Conservation (phyloP, 2,329 filamentous ascomycete species). For the Diaporthe amygdali region DNA sequence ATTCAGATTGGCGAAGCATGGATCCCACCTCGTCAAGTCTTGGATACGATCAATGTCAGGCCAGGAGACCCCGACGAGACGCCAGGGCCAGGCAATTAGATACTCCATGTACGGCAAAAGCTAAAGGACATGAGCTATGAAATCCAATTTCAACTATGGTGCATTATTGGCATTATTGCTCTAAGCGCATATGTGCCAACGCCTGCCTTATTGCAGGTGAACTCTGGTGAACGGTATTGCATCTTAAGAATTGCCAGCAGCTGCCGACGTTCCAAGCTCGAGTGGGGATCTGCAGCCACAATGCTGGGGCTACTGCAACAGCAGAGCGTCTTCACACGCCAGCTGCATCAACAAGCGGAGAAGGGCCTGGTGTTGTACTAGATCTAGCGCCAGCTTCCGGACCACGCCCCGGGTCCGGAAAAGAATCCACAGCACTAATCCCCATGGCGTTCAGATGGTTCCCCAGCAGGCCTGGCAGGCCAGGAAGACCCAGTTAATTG, state of each 20-base stretch:
- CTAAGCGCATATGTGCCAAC: not conserved
- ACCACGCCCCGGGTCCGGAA: slow-evolving; percentile 5
- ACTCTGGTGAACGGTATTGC: not conserved
- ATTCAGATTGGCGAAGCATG: slow-evolving; percentile 10
- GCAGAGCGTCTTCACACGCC: slow-evolving; percentile 1
- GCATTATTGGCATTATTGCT: not conserved
- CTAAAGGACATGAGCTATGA: not conserved
- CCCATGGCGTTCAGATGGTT: not conserved
- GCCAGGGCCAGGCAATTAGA: not conserved
- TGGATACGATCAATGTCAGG: not conserved
- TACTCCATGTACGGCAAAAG: not conserved
- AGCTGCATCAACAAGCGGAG: slow-evolving; percentile 4
- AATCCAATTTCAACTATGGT: not conserved
- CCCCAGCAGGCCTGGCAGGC: not conserved
- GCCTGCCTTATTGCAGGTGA: not conserved
- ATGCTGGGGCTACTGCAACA: not conserved
- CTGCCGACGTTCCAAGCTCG: slow-evolving; percentile 1
- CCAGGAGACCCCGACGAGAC: not conserved
- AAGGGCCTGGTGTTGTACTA: not conserved
- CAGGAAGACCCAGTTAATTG: slow-evolving; percentile 2
- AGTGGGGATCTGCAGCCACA: slow-evolving; percentile 7
- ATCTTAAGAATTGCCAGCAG: not conserved
- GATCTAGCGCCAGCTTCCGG: not conserved
- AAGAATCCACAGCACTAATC: slow-evolving; percentile 2
- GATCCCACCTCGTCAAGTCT: not conserved